Evolutionary conservation across 2,329 filamentous ascomycete genomes (phyloP).

Genomic region (Verticillium tricorpus): DNA sequence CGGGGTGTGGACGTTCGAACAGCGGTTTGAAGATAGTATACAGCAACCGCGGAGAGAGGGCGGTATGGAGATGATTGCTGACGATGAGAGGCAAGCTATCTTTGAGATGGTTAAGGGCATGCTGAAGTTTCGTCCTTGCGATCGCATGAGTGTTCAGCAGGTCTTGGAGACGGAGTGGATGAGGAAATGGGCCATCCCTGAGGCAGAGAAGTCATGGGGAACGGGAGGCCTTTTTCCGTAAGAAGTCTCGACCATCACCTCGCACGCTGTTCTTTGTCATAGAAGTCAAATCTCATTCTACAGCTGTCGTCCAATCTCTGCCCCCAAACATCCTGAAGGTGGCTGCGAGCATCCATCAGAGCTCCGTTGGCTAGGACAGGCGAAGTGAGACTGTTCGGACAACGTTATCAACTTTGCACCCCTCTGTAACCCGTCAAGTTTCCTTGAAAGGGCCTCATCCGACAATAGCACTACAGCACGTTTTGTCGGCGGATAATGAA

Average conservation of each 20-base stretch:
- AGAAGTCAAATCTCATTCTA: no score
- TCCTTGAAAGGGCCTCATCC: no score
- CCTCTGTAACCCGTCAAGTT: no score
- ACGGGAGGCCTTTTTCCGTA: neutral
- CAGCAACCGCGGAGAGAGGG: constrained; percentile 18
- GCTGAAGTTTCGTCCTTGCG: constrained; percentile 11
- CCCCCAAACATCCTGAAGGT: no score
- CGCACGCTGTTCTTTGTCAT: no score
- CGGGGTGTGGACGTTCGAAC: constrained; percentile 20
- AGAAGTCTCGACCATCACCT: neutral
- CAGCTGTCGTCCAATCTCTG: no score
- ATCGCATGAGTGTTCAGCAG: constrained; percentile 10
- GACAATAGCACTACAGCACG: no score
- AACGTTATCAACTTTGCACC: no score
- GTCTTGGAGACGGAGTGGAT: constrained; percentile 14
- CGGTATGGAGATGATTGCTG: constrained; percentile 4
- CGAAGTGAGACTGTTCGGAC: no score
- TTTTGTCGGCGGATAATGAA: no score
- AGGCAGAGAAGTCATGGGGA: constrained; percentile 4
- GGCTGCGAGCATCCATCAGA: no score
- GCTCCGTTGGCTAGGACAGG: no score
- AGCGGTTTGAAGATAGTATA: constrained; percentile 23
- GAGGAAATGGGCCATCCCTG: constrained; percentile 8
- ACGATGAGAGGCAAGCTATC: constrained; percentile 9
- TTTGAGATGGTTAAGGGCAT: constrained; percentile 11